Percentiles rank a stretch among this genome's conserved stretches.
Conservation (phyloP, 176 grass and related monocot genomes). For the Musa troglodytarum region DNA sequence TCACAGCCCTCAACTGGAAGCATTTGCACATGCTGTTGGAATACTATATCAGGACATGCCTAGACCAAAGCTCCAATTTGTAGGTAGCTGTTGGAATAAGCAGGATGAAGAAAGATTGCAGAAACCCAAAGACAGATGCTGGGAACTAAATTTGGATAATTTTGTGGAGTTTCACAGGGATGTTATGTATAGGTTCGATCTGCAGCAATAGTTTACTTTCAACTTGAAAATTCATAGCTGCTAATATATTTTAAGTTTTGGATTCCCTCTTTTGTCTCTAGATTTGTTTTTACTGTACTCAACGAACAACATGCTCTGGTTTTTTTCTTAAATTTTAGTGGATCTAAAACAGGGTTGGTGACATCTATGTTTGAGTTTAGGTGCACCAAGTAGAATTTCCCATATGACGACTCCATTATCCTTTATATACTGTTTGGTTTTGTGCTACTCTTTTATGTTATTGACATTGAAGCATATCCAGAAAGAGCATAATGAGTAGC, state of each 20-base stretch:
- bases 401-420: not conserved
- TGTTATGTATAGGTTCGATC: slow-evolving; percentile 42
- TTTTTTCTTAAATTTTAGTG: not conserved
- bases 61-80: slow-evolving; percentile 72
- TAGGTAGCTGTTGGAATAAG: slow-evolving; percentile 74
- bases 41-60: slow-evolving; percentile 40
- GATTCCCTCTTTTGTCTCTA: not conserved
- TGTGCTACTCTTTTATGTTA: too few relatives aligned
- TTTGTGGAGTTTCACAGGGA: slow-evolving; percentile 74
- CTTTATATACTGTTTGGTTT: too few relatives aligned
- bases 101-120: slow-evolving; percentile 71
- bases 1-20: slow-evolving; percentile 87
- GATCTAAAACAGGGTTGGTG: too few relatives aligned
- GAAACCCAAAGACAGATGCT: slow-evolving; percentile 60
- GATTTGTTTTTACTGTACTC: too few relatives aligned
- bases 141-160: slow-evolving; percentile 66
- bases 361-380: too few relatives aligned
- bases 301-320: too few relatives aligned
- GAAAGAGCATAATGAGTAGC: too few relatives aligned
- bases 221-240: too few relatives aligned
- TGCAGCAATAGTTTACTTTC: not conserved
- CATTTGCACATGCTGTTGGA: slow-evolving; percentile 49
- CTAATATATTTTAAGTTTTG: not conserved
- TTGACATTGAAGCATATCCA: too few relatives aligned
- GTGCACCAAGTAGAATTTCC: too few relatives aligned